Evolutionary conservation across 148 eudicot genomes (phyloP).

Genomic region (Vaccinium corymbosum): DNA sequence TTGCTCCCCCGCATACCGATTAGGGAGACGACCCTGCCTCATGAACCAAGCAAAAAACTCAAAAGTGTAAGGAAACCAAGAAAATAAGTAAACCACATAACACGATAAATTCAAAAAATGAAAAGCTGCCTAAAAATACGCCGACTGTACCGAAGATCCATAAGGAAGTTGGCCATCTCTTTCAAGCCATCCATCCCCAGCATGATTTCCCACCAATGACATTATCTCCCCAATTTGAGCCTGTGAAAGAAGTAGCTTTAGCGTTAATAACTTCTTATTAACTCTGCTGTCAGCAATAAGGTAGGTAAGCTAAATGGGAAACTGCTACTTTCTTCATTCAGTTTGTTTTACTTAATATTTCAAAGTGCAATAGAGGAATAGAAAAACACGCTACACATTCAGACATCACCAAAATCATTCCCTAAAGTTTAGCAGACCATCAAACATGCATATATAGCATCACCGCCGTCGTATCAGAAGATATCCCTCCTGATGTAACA

Average conservation of each 20-base stretch:
- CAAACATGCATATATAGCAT: neutral
- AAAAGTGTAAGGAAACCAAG: neutral
- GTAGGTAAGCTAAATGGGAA: neutral
- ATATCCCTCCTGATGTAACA: neutral
- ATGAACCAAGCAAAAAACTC: slow-evolving; percentile 6
- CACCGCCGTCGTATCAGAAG: neutral
- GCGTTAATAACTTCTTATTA: neutral
- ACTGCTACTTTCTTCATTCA: neutral
- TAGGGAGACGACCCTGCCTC: slow-evolving; percentile 46
- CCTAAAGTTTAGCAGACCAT: neutral
- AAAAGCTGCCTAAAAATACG: neutral
- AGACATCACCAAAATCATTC: neutral
- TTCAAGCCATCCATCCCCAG: slow-evolving; percentile 33
- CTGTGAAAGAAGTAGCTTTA: slow-evolving; percentile 30
- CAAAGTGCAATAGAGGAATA: neutral
- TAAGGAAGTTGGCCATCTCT: slow-evolving; percentile 36
- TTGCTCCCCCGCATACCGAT: slow-evolving; percentile 28
- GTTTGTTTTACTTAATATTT: neutral
- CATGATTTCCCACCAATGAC: slow-evolving; percentile 35
- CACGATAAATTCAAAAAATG: neutral
- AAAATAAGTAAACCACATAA: neutral
- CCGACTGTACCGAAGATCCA: slow-evolving; percentile 31
- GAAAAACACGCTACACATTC: neutral
- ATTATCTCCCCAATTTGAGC: slow-evolving; percentile 47
- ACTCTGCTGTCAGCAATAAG: neutral